These are phyloP conservation scores for Kalmanozyma brasiliensis DNA, from an alignment of 1,284 basidiomycete species.

Conservation along the genomic window DNA sequence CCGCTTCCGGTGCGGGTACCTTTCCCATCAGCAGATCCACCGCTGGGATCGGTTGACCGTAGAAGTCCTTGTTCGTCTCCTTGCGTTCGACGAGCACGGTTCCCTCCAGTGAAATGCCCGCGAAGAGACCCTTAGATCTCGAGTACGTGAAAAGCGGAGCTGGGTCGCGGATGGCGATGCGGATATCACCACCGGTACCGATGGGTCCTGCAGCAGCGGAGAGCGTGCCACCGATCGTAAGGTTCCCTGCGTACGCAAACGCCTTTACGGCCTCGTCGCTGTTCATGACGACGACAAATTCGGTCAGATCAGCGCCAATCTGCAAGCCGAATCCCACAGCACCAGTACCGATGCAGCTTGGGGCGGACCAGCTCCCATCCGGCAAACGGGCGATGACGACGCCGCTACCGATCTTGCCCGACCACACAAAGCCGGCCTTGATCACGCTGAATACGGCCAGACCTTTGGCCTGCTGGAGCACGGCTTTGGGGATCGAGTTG, in stretches of 20 bases:
- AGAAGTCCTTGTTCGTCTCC: slow-evolving; percentile 82
- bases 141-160: slow-evolving; percentile 98
- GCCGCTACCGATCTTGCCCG: slow-evolving; percentile 92
- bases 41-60: slow-evolving; percentile 89
- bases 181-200: slow-evolving; percentile 91
- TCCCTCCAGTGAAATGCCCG: slow-evolving; percentile 92
- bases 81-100: slow-evolving; percentile 94
- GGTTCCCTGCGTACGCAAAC: slow-evolving; percentile 93
- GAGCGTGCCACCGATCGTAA: slow-evolving; percentile 82
- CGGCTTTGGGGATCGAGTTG: slow-evolving; percentile 93
- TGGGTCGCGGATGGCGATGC: slow-evolving; percentile 87
- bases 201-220: slow-evolving; percentile 74
- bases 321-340: slow-evolving; percentile 90
- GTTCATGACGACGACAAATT: slow-evolving; percentile 87
- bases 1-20: slow-evolving; percentile 95
- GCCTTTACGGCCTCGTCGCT: slow-evolving; percentile 93
- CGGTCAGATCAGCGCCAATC: slow-evolving; percentile 75
- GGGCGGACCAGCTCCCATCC: slow-evolving; percentile 96
- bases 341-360: slow-evolving; percentile 96
- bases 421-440: slow-evolving; percentile 87
- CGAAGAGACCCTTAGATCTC: slow-evolving; percentile 93
- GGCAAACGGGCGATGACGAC: slow-evolving; percentile 92
- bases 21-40: slow-evolving; percentile 88
- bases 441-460: slow-evolving; percentile 95
- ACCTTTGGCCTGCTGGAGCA: slow-evolving; percentile 82